Conservation (phyloP, 1,284 basidiomycete species). For the Pisolithus thermaeus region DNA sequence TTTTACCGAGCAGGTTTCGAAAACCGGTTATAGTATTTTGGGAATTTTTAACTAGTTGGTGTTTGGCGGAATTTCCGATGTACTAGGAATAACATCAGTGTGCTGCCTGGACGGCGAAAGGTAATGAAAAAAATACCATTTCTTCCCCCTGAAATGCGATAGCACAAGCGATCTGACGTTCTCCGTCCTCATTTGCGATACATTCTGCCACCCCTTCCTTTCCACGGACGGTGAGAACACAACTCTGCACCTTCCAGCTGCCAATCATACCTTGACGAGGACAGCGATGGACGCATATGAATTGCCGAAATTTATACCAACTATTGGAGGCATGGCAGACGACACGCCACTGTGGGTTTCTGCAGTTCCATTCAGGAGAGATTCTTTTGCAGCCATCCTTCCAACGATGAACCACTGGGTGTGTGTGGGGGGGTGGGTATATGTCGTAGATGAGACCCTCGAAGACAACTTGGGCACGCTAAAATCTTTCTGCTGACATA, state of each 20-base stretch:
- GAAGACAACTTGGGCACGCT: background rate
- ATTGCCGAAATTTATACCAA: conserved; percentile 98
- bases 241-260: background rate
- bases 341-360: conserved; percentile 29
- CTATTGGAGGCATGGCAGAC: conserved; percentile 43
- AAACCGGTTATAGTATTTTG: conserved; percentile 94
- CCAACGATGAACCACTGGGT: background rate
- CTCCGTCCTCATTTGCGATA: conserved; percentile 98
- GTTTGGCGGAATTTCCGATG: conserved; percentile 93
- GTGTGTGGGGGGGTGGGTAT: background rate
- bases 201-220: conserved; percentile 88
- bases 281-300: conserved; percentile 94
- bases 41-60: conserved; percentile 93
- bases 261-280: conserved; percentile 74
- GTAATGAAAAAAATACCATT: conserved; percentile 43
- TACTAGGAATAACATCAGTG: conserved; percentile 50
- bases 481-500: background rate
- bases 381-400: conserved; percentile 22
- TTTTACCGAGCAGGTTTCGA: conserved; percentile 90
- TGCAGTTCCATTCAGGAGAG: conserved; percentile 34
- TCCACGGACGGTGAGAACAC: conserved; percentile 3
- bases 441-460: background rate
- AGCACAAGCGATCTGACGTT: conserved; percentile 95
- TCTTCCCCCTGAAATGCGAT: conserved; percentile 91
- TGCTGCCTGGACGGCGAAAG: background rate